Evolutionary conservation across 331 rosid species (phyloP).

Genomic region (Malus hybrid): DNA sequence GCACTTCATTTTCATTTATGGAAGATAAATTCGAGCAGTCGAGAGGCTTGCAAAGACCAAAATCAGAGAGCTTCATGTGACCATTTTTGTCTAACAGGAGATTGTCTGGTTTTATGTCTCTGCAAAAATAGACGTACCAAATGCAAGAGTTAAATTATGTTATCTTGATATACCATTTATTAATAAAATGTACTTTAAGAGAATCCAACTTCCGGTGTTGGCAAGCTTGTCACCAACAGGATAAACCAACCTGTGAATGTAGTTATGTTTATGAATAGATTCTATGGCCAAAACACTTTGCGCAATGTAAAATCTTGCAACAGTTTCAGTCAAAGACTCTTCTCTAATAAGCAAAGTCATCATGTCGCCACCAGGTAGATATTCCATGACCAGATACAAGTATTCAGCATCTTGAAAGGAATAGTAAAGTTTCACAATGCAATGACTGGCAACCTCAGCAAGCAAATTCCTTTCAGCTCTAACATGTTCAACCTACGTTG

Average conservation of each 20-base stretch:
- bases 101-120: slow-evolving; percentile 98
- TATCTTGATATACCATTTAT: not conserved
- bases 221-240: not conserved
- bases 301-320: slow-evolving; percentile 40
- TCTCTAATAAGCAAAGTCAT: slow-evolving; percentile 47
- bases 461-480: slow-evolving; percentile 32
- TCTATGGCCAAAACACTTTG: slow-evolving; percentile 46
- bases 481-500: slow-evolving; percentile 43
- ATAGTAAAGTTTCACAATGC: slow-evolving; percentile 48
- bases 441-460: slow-evolving; percentile 41
- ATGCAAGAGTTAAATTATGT: slow-evolving; percentile 2
- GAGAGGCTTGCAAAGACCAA: slow-evolving; percentile 97
- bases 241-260: slow-evolving; percentile 44
- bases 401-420: slow-evolving; percentile 45
- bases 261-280: slow-evolving; percentile 40
- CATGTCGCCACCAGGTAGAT: slow-evolving; percentile 51
- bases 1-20: slow-evolving; percentile 67
- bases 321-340: slow-evolving; percentile 46
- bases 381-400: slow-evolving; percentile 43
- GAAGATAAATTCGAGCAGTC: slow-evolving; percentile 74
- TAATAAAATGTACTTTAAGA: not conserved
- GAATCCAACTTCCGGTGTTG: not conserved
- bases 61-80: slow-evolving; percentile 95
- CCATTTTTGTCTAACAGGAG: slow-evolving; percentile 81
- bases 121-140: slow-evolving; percentile 12